Evolutionary conservation across 1,284 basidiomycete genomes (phyloP), one percentile per base, ranked within the genome.

Genomic region (Pisolithus thermaeus): DNA sequence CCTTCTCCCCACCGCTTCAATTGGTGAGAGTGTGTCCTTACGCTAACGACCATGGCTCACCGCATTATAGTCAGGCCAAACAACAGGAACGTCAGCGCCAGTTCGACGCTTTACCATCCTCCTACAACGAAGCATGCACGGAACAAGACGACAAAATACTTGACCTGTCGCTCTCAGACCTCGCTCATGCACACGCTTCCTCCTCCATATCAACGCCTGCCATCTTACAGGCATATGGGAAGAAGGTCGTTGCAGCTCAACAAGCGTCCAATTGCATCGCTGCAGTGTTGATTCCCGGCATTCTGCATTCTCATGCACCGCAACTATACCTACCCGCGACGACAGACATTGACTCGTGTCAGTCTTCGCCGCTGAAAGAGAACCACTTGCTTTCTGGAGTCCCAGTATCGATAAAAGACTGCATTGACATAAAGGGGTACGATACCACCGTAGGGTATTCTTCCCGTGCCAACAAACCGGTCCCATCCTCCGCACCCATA

Each of bases 371-470:
- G 32, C 20, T 27, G 28, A 20, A 16, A 16, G 49, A 42, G 27
- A 37, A 52, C 20, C 45, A 28, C 16, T 44, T 54, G 2, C 51
- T 69, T 18, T 64, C 67, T 11, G 70, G 70, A 25, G 59, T 71
- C 9, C 62, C 53, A 5, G 57, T 69, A 43, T 64, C 66, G 20
- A 1, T 69, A 52, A 69, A 69, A 51, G 70, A 69, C 44, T 65
- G 58, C 20, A 47, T 69, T 35, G 66, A 76, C 55, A 60, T 80
- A 50, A 52, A 70, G 28, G 77, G 74, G 6, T 69, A 72, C 18
- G 78, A 81, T 53, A 70, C 71, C 11, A 77, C 76, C 3, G 59
- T 80, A 18, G 80, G 81, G 2, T 80, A 77, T 55, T 75, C 78
- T 0, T 64, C 66, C 30, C 67, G 65, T 52, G 68, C 62, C 40